Evolutionary conservation across 768 basidiomycete genomes (phyloP).

Genomic region (Clavaria fumosa): DNA sequence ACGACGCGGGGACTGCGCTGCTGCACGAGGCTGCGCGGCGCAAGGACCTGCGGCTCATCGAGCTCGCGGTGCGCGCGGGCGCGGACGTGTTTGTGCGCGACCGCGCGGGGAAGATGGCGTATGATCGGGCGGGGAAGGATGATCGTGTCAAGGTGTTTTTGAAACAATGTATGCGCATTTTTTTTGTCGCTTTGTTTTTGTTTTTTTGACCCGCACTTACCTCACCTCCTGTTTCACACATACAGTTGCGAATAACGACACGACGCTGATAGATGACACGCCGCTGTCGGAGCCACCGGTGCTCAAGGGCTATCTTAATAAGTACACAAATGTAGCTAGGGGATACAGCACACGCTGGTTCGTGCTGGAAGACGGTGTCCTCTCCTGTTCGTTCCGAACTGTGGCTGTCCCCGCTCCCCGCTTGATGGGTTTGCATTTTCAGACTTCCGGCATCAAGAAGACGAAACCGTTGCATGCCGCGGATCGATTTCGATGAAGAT

Average conservation of each 20-base stretch:
- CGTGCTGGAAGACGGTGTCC: constrained; percentile 66
- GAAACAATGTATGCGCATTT: constrained; percentile 62
- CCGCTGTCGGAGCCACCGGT: constrained; percentile 37
- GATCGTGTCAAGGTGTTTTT: constrained; percentile 73
- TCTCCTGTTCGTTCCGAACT: constrained; percentile 51
- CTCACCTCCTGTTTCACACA: constrained; percentile 2
- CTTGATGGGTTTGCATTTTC: no score
- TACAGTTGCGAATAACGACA: constrained; percentile 71
- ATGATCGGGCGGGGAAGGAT: constrained; percentile 58
- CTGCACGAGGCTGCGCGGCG: constrained; percentile 79
- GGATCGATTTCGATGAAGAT: constrained; percentile 82
- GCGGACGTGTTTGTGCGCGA: constrained; percentile 84
- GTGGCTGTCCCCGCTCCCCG: no score
- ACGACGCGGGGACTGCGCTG: constrained; percentile 55
- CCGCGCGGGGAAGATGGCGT: constrained; percentile 50
- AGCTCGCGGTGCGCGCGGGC: constrained; percentile 71
- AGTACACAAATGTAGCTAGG: constrained; percentile 84
- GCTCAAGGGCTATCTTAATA: constrained; percentile 70
- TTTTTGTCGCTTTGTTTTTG: no score
- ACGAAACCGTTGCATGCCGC: constrained; percentile 71
- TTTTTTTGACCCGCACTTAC: not conserved
- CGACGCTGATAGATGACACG: constrained; percentile 33
- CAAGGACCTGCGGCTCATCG: constrained; percentile 66
- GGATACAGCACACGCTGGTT: constrained; percentile 90
- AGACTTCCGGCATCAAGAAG: constrained; percentile 83